A percentile compares a stretch with the other conserved stretches of the same genome.
phyloP scores from a whole-genome alignment of 768 basidiomycete genomes.

The Rhodotorula graminis region DNA sequence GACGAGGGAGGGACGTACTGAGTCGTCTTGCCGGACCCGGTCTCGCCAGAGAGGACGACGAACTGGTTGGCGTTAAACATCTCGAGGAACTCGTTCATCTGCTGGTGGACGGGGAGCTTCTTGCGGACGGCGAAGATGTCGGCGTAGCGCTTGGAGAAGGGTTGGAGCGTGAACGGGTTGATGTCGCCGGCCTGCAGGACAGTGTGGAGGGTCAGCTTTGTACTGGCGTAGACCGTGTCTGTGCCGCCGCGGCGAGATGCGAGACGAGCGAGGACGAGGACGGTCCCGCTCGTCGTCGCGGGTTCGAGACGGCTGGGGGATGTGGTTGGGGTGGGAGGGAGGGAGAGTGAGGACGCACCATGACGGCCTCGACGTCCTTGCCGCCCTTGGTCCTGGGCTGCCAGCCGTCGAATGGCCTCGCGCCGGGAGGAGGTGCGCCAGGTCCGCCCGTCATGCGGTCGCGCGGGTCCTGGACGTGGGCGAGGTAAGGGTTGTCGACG shows the following conservation, averaged over 20 bases:
- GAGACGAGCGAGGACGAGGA: not conserved
- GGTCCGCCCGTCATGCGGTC: constrained; percentile 12
- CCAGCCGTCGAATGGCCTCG: constrained; percentile 66
- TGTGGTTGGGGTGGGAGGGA: not conserved
- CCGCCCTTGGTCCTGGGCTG: constrained; percentile 65
- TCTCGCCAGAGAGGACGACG: constrained; percentile 84
- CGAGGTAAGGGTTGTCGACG: constrained; percentile 56
- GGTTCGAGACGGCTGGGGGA: too few relatives aligned
- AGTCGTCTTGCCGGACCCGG: constrained; percentile 91
- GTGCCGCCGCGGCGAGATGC: too few relatives aligned
- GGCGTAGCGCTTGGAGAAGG: constrained; percentile 71
- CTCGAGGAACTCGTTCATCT: constrained; percentile 87
- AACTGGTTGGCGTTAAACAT: constrained; percentile 68
- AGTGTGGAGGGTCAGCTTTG: too few relatives aligned
- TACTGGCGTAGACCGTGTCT: rapidly evolving
- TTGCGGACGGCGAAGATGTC: constrained; percentile 79
- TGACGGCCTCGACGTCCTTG: constrained; percentile 61
- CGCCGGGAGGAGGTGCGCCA: not conserved
- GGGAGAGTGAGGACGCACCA: constrained; percentile 58
- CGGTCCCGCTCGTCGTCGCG: not conserved
- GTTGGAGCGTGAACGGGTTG: constrained; percentile 82
- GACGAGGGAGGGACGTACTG: constrained; percentile 58
- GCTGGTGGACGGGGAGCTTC: constrained; percentile 81
- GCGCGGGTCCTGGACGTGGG: constrained; percentile 46
- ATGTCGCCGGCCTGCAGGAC: constrained; percentile 61